A percentile compares a stretch with the other conserved stretches of the same genome.
These are phyloP conservation scores for Martiniozyma abietophila DNA, from an alignment of 805 yeast species.

Conservation along the genomic window DNA sequence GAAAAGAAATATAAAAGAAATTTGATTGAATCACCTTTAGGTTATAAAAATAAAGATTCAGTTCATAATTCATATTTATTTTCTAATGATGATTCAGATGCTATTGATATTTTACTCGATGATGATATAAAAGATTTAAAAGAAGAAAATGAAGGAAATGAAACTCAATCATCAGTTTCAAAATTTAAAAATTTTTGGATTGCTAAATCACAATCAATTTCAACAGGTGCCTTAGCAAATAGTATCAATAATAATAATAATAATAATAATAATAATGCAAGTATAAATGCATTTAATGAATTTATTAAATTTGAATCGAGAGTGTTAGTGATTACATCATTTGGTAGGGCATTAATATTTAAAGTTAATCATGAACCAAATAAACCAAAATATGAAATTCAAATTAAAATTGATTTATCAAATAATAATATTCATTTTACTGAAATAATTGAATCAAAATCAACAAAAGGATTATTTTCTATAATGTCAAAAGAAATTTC, in stretches of 20 bases:
- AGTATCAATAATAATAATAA: slow-evolving; percentile 16
- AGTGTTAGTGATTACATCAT: slow-evolving; percentile 48
- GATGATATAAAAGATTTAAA: slow-evolving; percentile 18
- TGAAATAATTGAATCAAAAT: slow-evolving; percentile 33
- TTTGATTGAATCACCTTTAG: slow-evolving; percentile 51
- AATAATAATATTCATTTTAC: slow-evolving; percentile 46
- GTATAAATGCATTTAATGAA: no score
- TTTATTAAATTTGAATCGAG: slow-evolving; percentile 32
- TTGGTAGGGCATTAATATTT: slow-evolving; percentile 55
- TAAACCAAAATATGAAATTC: slow-evolving; percentile 35
- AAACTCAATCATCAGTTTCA: slow-evolving; percentile 14
- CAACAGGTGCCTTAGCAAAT: slow-evolving; percentile 2
- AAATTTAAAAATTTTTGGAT: slow-evolving; percentile 25
- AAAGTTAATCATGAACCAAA: slow-evolving; percentile 27
- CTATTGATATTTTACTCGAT: slow-evolving; percentile 19
- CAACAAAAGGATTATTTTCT: slow-evolving; percentile 38
- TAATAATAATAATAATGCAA: no score
- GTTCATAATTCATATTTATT: slow-evolving; percentile 7
- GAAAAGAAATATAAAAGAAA: slow-evolving; percentile 51
- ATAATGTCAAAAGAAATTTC: slow-evolving; percentile 47
- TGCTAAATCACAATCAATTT: slow-evolving; percentile 5
- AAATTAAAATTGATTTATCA: slow-evolving; percentile 45
- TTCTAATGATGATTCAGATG: slow-evolving; percentile 19
- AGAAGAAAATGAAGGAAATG: slow-evolving; percentile 14
- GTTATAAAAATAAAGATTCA: slow-evolving; percentile 32